These are phyloP conservation scores for Chloropicon primus DNA, from an alignment of 139 green algal species.

Conservation along the genomic window DNA sequence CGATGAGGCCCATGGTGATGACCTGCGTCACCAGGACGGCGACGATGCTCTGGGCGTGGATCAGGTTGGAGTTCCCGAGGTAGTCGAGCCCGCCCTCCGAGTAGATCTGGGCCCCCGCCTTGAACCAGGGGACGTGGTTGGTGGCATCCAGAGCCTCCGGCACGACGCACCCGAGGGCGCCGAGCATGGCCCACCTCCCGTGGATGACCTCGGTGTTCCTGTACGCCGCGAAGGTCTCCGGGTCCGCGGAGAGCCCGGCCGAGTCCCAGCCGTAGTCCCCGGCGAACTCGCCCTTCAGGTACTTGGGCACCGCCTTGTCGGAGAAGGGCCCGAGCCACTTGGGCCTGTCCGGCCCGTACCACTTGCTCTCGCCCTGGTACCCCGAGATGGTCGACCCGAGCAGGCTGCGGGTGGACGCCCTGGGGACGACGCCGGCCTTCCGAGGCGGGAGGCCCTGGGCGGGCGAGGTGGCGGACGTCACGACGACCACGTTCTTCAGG, in stretches of 20 bases:
- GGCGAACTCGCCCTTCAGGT: conserved; percentile 79
- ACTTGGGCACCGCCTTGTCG: conserved; percentile 30
- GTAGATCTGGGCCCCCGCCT: not conserved
- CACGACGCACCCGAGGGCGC: conserved; percentile 62
- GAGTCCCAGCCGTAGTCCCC: conserved; percentile 97
- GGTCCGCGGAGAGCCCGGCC: conserved; percentile 86
- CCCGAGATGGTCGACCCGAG: not conserved
- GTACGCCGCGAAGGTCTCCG: conserved; percentile 79
- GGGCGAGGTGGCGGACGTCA: too few species aligned
- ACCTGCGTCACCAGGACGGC: not conserved
- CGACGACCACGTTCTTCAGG: too few species aligned
- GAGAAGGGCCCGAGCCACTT: conserved; percentile 9
- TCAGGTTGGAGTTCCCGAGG: not conserved
- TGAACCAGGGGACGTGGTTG: not conserved
- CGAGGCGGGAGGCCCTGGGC: too few species aligned
- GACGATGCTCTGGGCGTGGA: not conserved
- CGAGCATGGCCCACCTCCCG: conserved; percentile 20
- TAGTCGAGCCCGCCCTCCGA: not conserved
- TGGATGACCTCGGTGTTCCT: conserved; percentile 56
- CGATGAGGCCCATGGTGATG: not conserved
- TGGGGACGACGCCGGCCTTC: not conserved
- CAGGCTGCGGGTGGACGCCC: not conserved
- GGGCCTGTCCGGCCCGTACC: conserved; percentile 1
- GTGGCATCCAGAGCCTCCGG: conserved; percentile 53
- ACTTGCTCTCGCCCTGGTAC: not conserved